Evolutionary conservation across 75 land plant genomes (phyloP).

Genomic region (Cryptomeria japonica): DNA sequence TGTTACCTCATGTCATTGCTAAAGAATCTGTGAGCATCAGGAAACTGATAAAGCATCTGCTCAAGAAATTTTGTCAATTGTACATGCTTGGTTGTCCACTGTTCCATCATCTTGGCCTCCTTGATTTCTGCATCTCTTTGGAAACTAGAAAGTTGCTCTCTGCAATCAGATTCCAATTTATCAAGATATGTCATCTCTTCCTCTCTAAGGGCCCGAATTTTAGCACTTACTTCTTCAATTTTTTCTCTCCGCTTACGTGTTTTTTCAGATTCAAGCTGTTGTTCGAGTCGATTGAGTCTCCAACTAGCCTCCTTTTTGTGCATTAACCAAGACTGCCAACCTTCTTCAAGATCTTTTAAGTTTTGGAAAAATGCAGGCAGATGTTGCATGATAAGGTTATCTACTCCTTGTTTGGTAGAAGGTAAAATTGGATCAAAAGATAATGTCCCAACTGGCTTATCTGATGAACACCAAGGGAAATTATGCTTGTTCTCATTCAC

Average conservation of each 20-base stretch:
- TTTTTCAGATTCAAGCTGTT: constrained; percentile 53
- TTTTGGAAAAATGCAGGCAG: constrained; percentile 15
- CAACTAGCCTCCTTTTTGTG: constrained; percentile 58
- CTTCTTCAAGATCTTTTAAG: constrained; percentile 52
- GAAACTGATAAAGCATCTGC: constrained; percentile 13
- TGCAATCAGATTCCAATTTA: constrained; percentile 18
- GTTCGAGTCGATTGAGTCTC: constrained; percentile 48
- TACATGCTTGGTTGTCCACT: constrained; percentile 21
- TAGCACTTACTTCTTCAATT: constrained; percentile 26
- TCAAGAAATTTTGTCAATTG: constrained; percentile 12
- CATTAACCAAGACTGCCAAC: constrained; percentile 27
- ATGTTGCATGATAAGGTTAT: constrained; percentile 1
- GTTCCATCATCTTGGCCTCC: constrained; percentile 26
- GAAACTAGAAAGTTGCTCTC: constrained; percentile 14
- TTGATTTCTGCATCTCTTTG: constrained; percentile 30
- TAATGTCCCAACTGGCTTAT: constrained; percentile 3
- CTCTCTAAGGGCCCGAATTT: constrained; percentile 20
- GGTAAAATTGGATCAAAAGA: constrained; percentile 11
- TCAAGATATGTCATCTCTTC: constrained; percentile 23
- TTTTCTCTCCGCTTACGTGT: constrained; percentile 32
- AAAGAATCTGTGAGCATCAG: constrained; percentile 8
- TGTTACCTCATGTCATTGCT: not conserved
- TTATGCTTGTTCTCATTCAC: constrained; percentile 2
- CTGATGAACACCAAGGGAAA: constrained; percentile 8
- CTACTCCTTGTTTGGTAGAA: not conserved